Evolutionary conservation across 306 rosid species (phyloP), one percentile per base, ranked within the genome.

Genomic region (Senna siamea): DNA sequence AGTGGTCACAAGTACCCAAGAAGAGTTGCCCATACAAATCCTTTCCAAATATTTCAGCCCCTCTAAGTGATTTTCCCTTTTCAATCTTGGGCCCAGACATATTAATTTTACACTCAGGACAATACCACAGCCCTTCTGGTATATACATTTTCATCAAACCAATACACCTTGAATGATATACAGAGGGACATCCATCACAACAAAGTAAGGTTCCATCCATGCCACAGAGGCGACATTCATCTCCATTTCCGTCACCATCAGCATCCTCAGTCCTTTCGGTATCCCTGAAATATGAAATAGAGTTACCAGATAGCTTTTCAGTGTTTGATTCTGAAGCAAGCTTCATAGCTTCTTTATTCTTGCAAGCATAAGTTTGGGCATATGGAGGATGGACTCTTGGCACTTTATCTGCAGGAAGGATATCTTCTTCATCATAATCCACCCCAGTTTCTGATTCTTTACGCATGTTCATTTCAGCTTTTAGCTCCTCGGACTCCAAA

Each of bases 131-230:
- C 51, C 99, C 99, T 52, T 92, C 96, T 62, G 99, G 99, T 83
- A 95, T 87, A 67, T 69, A 75, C 75, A 74, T 73, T 85, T 95
- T 92, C 89, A 84, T 77, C 83, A 95, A 88, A 37, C 99, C 99
- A 28, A 95, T 95, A 82, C 99, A 95, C 85, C 99, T 92, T 0
- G 93, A 86, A 78, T 95, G 99, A 79, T 95, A 95, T 51, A 96
- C 93, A 43, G 96, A 92, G 47, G 99, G 99, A 79, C 99, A 95
- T 75, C 99, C 99, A 79, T 95, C 99, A 80, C 99, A 95, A 72
- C 99, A 95, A 80, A 95, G 90, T 78, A 95, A 83, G 57, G 76
- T 89, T 80, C 99, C 99, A 67, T 95, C 99, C 99, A 95, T 90
- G 63, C 96, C 97, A 83, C 99, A 95, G 63, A 95, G 99, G 76